Evolutionary conservation across 345 rosid genomes (phyloP), one percentile per base, ranked within the genome.

Genomic region (Luvunga scandens): DNA sequence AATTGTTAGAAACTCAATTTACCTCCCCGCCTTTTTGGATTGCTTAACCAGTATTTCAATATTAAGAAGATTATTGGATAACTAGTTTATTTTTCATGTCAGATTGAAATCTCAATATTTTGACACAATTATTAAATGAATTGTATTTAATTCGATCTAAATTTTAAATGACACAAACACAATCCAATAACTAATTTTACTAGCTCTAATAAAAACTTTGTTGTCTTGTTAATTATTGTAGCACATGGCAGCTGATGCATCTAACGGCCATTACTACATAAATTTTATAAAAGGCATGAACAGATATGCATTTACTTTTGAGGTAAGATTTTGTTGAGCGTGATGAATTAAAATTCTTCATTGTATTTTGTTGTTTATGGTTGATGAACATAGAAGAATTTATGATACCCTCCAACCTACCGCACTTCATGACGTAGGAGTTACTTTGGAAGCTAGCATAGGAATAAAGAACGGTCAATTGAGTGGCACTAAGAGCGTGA

Each of bases 221-320:
- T 12, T 53, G 39, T 53, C 25, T 19, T 55, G 18, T 31, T 5
- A 56, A 16, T 21, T 31, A 71, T 9, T 21, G 22, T 12, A 56
- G 25, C 31, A 33, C 65, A 22, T 33, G 66, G 5, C 5, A 22
- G 27, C 27, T 34, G 66, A 38, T 7, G 53, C 6, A 33, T 62
- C 50, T 25, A 62, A 45, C 22, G 24, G 30, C 48, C 71, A 21
- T 30, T 48, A 13, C 9, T 45, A 28, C 31, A 50, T 64, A 65
- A 50, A 64, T 61, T 21, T 31, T 19, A 39, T 39, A 22, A 13
- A 75, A 75, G 33, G 64, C 64, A 64, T 12, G 50, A 22, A 65
- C 38, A 64, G 71, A 75, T 22, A 22, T 16, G 71, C 61, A 75
- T 75, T 62, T 31, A 65, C 78, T 66, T 34, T 76, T n/a, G 72